Base-by-base conservation (phyloP, 1,139 yeast species). In the Kurtzmaniella quercitrusa region DNA sequence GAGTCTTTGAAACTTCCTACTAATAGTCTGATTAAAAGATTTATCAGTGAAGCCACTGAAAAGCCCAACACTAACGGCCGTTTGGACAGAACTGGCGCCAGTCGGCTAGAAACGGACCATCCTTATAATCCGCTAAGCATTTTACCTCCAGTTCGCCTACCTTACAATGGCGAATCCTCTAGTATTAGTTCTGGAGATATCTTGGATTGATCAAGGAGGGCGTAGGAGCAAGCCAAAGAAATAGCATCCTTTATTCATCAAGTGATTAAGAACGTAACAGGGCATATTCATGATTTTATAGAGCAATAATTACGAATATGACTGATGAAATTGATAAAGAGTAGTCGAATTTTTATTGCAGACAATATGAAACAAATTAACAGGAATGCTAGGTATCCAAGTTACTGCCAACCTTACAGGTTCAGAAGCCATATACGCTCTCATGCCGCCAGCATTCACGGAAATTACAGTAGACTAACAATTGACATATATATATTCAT, bases 81-180 rank as follows among this genome's bases (percentile, higher is more conserved):
- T 27, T 44, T 45, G 9, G 41, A 41, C n/a, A 45, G 42, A 27
- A 21, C 25, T n/a, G 44, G 45, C 8, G 41, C 41, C 36, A 31
- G 38, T 45, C 27, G 33, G 39, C 17, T 33, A 33, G 44, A 41
- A 25, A 31, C 37, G 31, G 10, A 27, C 14, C 12, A 4, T 10
- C 14, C 31, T 11, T n/a, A 11, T n/a, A 27, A 10, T 14, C 24
- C 18, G 7, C 11, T 25, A 23, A 10, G 7, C 7, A 37, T 6
- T 23, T 7, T 27, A n/a, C 31, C 5, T 27, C 14, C 31, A 27
- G 10, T n/a, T 10, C 14, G 31, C 10, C 31, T n/a, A 7, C 14
- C 31, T 27, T 11, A 27, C 31, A 27, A 27, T n/a, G 31, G n/a
- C 5, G 31, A 27, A n/a, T 4, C 31, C 3, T 11, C 31, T n/a